Conservation (phyloP, 352 stramenopile species). For the Globisporangium lucens region DNA sequence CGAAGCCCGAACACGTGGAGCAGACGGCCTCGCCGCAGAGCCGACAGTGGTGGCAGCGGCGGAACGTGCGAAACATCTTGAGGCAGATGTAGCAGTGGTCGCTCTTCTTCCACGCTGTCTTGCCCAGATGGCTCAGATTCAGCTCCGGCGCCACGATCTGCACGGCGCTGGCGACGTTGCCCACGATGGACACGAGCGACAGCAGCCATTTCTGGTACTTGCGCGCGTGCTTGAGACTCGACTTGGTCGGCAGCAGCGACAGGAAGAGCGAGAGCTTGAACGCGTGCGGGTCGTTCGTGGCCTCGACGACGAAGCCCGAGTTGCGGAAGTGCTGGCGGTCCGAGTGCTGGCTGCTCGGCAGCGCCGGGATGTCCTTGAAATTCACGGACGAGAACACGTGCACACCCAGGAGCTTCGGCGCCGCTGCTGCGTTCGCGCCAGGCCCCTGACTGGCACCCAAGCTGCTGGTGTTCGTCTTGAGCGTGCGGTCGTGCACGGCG, state of each 20-base stretch:
- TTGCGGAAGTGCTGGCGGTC: conserved; percentile 56
- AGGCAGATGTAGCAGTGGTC: conserved; percentile 58
- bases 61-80: conserved; percentile 65
- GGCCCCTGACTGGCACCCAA: neutral
- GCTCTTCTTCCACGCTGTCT: conserved; percentile 56
- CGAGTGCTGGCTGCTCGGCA: conserved; percentile 43
- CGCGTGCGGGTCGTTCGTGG: conserved; percentile 32
- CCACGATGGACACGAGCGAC: conserved; percentile 26
- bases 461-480: conserved; percentile 1
- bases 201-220: conserved; percentile 66
- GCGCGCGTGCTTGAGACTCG: conserved; percentile 39
- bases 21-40: conserved; percentile 69
- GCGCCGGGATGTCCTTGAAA: conserved; percentile 55
- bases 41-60: conserved; percentile 61
- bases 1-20: conserved; percentile 57
- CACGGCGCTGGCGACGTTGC: conserved; percentile 36
- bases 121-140: conserved; percentile 19
- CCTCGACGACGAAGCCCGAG: conserved; percentile 63
- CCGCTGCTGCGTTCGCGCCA: neutral
- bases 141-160: conserved; percentile 24
- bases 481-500: conserved; percentile 16
- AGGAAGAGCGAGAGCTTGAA: conserved; percentile 55
- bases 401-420: conserved; percentile 42
- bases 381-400: conserved; percentile 62
- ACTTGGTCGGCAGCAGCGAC: conserved; percentile 48